Evolutionary conservation across 352 stramenopile genomes (phyloP).

Genomic region (Globisporangium mamillatum): DNA sequence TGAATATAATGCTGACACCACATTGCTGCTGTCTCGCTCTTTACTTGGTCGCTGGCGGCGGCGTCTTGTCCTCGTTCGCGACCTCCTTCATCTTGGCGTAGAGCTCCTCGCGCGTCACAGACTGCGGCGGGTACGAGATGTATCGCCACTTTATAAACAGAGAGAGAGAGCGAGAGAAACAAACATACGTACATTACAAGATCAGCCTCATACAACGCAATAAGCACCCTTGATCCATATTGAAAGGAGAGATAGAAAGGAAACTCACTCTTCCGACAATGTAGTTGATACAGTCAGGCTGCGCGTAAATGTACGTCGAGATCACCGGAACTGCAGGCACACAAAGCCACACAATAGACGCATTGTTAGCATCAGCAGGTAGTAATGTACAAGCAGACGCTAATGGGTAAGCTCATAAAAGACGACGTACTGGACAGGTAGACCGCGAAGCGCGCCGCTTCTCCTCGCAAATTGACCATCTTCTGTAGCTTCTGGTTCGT

Average conservation of each 20-base stretch:
- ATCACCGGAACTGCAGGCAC: conserved; percentile 58
- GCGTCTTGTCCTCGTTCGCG: conserved; percentile 51
- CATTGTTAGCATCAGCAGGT: not conserved
- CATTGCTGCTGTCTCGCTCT: conserved; percentile 9
- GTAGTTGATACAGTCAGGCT: conserved; percentile 81
- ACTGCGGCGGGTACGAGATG: conserved; percentile 80
- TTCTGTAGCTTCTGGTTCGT: conserved; percentile 9
- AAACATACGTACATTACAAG: not conserved
- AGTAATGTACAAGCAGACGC: not conserved
- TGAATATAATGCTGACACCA: not conserved
- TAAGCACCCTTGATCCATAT: not conserved
- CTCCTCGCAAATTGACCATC: conserved; percentile 68
- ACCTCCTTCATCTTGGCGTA: conserved; percentile 75
- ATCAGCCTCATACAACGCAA: not conserved
- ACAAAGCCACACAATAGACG: conserved; percentile 1
- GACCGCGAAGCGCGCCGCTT: conserved; percentile 64
- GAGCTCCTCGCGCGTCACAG: conserved; percentile 72
- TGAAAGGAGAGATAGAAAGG: not conserved
- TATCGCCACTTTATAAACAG: conserved; percentile 63
- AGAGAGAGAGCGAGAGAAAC: conserved; percentile 1
- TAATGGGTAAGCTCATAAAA: not conserved
- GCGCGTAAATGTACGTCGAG: conserved; percentile 79
- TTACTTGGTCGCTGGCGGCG: conserved; percentile 8
- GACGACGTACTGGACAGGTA: conserved; percentile 63
- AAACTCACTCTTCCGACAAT: conserved; percentile 60